phyloP scores from a whole-genome alignment of 2,329 filamentous ascomycete species.

The Aspergillus carbonarius region DNA sequence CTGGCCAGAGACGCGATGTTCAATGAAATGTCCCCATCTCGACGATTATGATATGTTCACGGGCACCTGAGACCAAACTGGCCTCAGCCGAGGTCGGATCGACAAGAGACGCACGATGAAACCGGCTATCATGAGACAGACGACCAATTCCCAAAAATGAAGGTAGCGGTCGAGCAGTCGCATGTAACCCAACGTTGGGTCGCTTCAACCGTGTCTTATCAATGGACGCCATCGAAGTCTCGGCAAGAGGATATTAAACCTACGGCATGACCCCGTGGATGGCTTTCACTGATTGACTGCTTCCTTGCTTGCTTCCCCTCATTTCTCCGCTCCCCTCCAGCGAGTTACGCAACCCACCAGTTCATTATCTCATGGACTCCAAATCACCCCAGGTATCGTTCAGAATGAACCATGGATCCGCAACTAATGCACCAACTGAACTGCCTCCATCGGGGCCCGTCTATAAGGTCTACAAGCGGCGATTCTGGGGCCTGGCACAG shows the following conservation, averaged over 20 bases:
- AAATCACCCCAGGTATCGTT: conserved; percentile 1
- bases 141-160: neutral
- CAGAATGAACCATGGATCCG: conserved; percentile 6
- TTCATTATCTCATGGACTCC: conserved; percentile 6
- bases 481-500: conserved; percentile 85
- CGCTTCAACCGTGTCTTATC: neutral
- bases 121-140: neutral
- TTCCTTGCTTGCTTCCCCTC: conserved; percentile 1
- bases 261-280: neutral
- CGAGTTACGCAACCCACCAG: neutral
- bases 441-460: conserved; percentile 22
- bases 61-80: neutral
- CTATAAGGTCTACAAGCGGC: conserved; percentile 71
- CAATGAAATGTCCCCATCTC: too few relatives aligned
- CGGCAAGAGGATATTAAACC: neutral
- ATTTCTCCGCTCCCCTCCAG: neutral
- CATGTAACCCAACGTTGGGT: neutral
- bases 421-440: neutral
- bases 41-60: too few relatives aligned
- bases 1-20: too few relatives aligned
- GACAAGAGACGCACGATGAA: neutral
- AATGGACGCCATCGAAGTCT: neutral
- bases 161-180: neutral
- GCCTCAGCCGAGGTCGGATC: neutral
- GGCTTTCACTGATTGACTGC: neutral